Conservation (phyloP, 2,329 filamentous ascomycete genomes). For the Fusarium pseudonygamai region DNA sequence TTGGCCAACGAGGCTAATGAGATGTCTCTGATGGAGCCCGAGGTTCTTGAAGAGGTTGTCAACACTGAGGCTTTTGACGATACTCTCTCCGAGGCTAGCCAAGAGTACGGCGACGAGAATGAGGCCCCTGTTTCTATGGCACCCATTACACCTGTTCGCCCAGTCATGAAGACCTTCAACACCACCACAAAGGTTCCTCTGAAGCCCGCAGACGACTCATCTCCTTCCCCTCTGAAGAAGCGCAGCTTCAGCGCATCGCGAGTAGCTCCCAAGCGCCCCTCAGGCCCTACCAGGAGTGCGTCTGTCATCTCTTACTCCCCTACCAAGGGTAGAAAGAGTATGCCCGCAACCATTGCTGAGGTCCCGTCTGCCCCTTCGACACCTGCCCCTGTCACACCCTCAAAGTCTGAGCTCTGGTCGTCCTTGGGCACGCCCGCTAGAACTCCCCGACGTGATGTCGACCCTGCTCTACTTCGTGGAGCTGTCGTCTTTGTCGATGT, state of each 20-base stretch:
- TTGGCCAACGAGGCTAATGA: constrained; percentile 68
- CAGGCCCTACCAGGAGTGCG: constrained; percentile 56
- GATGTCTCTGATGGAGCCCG: constrained; percentile 64
- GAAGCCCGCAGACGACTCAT: constrained; percentile 71
- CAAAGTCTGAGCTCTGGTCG: constrained; percentile 64
- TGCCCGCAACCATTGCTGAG: constrained; percentile 33
- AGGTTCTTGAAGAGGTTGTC: constrained; percentile 50
- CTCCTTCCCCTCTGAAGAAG: constrained; percentile 59
- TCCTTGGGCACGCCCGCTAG: constrained; percentile 64
- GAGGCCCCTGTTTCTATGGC: constrained; percentile 59
- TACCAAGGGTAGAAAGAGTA: constrained; percentile 52
- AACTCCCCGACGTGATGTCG: constrained; percentile 64
- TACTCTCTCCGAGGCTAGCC: constrained; percentile 67
- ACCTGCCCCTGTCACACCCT: constrained; percentile 51
- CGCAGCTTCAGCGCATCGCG: constrained; percentile 62
- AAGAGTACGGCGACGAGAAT: constrained; percentile 76
- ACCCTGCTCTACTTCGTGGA: constrained; percentile 68
- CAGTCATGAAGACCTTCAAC: constrained; percentile 63
- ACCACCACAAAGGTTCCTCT: constrained; percentile 82
- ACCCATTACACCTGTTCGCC: constrained; percentile 67
- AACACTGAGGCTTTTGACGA: constrained; percentile 54
- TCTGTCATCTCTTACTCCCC: constrained; percentile 66
- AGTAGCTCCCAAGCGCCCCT: constrained; percentile 55
- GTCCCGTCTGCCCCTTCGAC: constrained; percentile 45
- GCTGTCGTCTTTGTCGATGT: constrained; percentile 86